A percentile compares a stretch with the other conserved stretches of the same genome.
Conservation (phyloP, 139 green algal genomes). For the Micractinium sp. region DNA sequence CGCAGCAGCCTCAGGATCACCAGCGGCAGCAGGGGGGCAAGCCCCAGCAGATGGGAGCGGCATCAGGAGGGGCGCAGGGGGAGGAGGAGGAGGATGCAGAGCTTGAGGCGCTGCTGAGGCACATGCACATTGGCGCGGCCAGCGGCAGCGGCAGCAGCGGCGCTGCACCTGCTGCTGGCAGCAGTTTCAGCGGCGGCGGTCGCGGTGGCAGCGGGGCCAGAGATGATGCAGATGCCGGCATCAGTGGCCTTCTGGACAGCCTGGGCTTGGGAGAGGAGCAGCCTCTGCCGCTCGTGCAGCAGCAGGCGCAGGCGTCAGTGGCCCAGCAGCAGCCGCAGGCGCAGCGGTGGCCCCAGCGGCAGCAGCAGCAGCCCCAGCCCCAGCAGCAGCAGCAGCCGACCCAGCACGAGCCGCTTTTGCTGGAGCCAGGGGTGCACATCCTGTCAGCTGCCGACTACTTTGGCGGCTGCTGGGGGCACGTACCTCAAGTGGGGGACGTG, state of each 20-base stretch:
- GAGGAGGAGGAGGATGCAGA: constrained; percentile 3
- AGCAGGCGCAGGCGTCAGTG: neutral
- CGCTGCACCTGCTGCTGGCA: neutral
- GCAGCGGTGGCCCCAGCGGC: neutral
- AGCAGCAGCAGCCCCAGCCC: neutral
- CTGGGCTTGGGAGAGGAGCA: neutral
- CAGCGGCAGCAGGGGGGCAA: neutral
- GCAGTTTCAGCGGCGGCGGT: neutral
- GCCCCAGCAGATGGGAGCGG: neutral
- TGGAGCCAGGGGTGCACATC: constrained; percentile 37
- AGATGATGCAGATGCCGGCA: neutral
- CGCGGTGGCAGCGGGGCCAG: neutral
- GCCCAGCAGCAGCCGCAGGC: neutral
- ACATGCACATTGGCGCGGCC: constrained; percentile 18
- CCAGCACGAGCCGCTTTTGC: neutral
- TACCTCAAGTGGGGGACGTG: constrained; percentile 35
- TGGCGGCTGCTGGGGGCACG: neutral
- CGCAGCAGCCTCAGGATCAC: neutral
- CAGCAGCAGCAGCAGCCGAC: neutral
- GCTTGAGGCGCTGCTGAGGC: constrained; percentile 32
- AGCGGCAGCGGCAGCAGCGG: neutral
- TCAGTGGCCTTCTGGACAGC: constrained; percentile 18
- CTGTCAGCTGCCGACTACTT: constrained; percentile 44
- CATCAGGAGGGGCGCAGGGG: neutral
- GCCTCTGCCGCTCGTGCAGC: neutral